phyloP scores from a whole-genome alignment of 495 filamentous ascomycete genomes.

The Neurospora intermedia region DNA sequence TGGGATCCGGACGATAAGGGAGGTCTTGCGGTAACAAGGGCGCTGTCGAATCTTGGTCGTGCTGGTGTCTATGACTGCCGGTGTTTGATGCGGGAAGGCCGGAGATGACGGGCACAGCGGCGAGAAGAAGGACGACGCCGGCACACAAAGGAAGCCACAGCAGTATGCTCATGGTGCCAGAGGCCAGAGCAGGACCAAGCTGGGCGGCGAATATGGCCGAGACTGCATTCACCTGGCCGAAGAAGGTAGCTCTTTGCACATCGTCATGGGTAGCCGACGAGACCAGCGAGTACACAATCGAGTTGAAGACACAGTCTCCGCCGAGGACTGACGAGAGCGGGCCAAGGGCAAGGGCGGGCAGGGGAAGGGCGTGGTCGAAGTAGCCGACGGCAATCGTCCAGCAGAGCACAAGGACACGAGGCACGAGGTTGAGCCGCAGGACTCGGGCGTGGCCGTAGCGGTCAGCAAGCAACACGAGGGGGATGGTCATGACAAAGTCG shows the following conservation, averaged over 20 bases:
- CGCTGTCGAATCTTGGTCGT: constrained; percentile 12
- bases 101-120: constrained; percentile 24
- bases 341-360: constrained; percentile 24
- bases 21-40: constrained; percentile 2
- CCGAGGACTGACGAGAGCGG: constrained; percentile 31
- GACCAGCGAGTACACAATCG: constrained; percentile 32
- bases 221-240: constrained; percentile 32
- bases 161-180: constrained; percentile 27
- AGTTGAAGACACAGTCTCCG: constrained; percentile 38
- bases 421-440: constrained; percentile 30
- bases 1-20: neutral
- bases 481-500: constrained; percentile 38
- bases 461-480: constrained; percentile 29
- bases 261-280: constrained; percentile 29
- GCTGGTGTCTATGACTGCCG: neutral
- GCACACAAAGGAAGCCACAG: constrained; percentile 32
- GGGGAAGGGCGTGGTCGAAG: constrained; percentile 27
- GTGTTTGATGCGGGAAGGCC: neutral
- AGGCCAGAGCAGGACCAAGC: constrained; percentile 33
- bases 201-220: constrained; percentile 28
- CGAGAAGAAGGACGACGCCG: constrained; percentile 25
- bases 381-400: constrained; percentile 32
- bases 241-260: constrained; percentile 32
- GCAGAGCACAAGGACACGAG: constrained; percentile 27
- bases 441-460: constrained; percentile 25